Evolutionary conservation across 225 moss, liverwort and hornwort species (phyloP).

Genomic region (Ulota crispa): DNA sequence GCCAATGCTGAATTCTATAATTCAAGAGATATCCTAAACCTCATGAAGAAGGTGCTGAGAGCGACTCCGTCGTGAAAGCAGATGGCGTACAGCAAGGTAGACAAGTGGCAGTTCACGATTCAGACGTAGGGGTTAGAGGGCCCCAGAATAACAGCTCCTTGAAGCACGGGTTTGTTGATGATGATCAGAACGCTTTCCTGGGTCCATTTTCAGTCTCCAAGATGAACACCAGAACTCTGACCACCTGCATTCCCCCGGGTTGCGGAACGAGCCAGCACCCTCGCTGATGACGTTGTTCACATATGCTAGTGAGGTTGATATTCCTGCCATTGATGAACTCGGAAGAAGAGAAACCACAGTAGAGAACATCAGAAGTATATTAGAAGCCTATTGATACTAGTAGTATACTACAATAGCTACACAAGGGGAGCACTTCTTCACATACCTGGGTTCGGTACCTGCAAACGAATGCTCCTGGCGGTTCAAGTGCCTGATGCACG

Average conservation of each 20-base stretch:
- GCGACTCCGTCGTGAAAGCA: slow-evolving; percentile 22
- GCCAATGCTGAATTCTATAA: no score
- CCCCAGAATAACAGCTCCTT: slow-evolving; percentile 20
- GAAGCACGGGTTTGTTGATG: slow-evolving; percentile 20
- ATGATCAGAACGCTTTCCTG: slow-evolving; percentile 24
- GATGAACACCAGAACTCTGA: slow-evolving; percentile 21
- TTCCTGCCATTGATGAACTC: slow-evolving; percentile 18
- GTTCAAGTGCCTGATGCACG: background rate
- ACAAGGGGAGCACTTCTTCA: background rate
- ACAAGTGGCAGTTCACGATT: slow-evolving; percentile 15
- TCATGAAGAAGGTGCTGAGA: slow-evolving; percentile 24
- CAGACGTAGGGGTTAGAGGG: slow-evolving; percentile 15
- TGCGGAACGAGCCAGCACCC: slow-evolving; percentile 5
- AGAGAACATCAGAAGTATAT: background rate
- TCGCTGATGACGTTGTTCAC: background rate
- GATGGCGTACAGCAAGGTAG: slow-evolving; percentile 2
- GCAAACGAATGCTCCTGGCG: slow-evolving; percentile 2
- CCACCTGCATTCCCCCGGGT: slow-evolving; percentile 31
- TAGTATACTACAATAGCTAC: background rate
- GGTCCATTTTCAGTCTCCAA: slow-evolving; percentile 18
- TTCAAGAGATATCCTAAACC: background rate
- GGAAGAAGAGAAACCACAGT: background rate
- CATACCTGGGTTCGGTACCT: background rate
- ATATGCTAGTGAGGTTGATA: background rate
- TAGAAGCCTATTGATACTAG: background rate